These are phyloP conservation scores for Gaertneriomyces semiglobifer DNA, from an alignment of 192 early-diverging fungal species.

Conservation along the genomic window DNA sequence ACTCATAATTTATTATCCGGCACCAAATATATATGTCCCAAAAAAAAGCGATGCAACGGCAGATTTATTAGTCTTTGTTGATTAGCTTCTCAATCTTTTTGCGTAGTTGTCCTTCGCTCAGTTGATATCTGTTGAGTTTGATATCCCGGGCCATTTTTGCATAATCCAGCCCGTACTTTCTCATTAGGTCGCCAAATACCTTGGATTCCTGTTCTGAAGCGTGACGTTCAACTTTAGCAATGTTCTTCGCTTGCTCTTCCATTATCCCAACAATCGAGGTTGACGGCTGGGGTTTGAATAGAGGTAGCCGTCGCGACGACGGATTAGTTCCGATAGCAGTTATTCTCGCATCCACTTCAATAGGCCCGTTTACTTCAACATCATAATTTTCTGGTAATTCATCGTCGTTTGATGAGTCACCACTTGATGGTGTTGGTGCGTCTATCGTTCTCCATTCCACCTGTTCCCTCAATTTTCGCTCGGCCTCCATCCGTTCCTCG, in stretches of 20 bases:
- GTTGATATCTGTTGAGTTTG: slow-evolving; percentile 50
- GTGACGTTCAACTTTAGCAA: slow-evolving; percentile 16
- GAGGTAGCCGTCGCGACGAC: neutral
- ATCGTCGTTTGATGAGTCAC: slow-evolving; percentile 11
- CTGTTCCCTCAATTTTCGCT: slow-evolving; percentile 26
- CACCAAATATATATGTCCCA: slow-evolving; percentile 3
- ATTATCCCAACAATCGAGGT: slow-evolving; percentile 26
- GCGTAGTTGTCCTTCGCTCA: slow-evolving; percentile 46
- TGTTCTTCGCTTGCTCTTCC: slow-evolving; percentile 21
- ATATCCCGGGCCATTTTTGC: slow-evolving; percentile 47
- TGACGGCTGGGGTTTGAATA: neutral
- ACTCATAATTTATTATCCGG: neutral
- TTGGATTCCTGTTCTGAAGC: slow-evolving; percentile 40
- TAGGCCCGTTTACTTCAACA: slow-evolving; percentile 24
- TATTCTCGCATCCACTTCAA: slow-evolving; percentile 24
- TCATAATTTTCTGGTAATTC: slow-evolving; percentile 20
- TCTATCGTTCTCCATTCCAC: slow-evolving; percentile 39
- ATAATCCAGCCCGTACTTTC: slow-evolving; percentile 46
- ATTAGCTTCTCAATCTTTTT: slow-evolving; percentile 35
- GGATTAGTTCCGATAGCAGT: slow-evolving; percentile 12
- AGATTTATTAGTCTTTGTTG: neutral
- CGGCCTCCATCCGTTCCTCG: slow-evolving; percentile 26
- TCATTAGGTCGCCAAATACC: slow-evolving; percentile 33
- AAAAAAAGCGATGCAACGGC: neutral
- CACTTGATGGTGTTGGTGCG: slow-evolving; percentile 5